Evolutionary conservation across 768 basidiomycete genomes (phyloP).

Genomic region (Lactarius deliciosus): DNA sequence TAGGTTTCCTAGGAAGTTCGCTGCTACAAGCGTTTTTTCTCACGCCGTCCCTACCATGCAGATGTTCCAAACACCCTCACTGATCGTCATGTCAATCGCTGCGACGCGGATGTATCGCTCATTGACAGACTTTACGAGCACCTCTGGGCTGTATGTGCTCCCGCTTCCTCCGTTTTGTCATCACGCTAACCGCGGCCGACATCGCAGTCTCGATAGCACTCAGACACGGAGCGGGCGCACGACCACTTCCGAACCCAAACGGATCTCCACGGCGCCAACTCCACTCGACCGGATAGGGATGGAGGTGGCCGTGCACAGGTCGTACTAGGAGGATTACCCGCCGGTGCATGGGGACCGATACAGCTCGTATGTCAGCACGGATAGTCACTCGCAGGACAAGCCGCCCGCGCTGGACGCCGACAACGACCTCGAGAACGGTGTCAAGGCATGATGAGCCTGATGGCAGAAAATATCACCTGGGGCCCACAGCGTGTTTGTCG

Average conservation of each 20-base stretch:
- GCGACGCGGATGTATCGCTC: slow-evolving; percentile 20
- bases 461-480: neutral
- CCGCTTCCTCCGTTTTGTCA: too few relatives aligned
- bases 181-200: neutral
- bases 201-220: neutral
- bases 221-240: neutral
- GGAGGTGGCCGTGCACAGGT: slow-evolving; percentile 10
- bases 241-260: neutral
- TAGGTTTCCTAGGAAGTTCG: neutral
- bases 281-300: slow-evolving; percentile 6
- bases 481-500: neutral
- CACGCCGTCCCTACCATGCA: neutral
- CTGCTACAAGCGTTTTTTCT: neutral
- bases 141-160: neutral
- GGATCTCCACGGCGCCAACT: neutral
- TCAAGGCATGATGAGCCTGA: neutral
- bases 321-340: neutral
- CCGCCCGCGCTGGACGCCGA: neutral
- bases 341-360: neutral
- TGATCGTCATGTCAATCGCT: slow-evolving; percentile 4
- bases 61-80: slow-evolving; percentile 9
- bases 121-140: neutral
- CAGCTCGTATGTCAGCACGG: neutral
- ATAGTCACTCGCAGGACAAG: neutral
- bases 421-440: slow-evolving; percentile 1